Evolutionary conservation across 306 rosid species (phyloP), one percentile per base, ranked within the genome.

Genomic region (Crataegus laevigata): DNA sequence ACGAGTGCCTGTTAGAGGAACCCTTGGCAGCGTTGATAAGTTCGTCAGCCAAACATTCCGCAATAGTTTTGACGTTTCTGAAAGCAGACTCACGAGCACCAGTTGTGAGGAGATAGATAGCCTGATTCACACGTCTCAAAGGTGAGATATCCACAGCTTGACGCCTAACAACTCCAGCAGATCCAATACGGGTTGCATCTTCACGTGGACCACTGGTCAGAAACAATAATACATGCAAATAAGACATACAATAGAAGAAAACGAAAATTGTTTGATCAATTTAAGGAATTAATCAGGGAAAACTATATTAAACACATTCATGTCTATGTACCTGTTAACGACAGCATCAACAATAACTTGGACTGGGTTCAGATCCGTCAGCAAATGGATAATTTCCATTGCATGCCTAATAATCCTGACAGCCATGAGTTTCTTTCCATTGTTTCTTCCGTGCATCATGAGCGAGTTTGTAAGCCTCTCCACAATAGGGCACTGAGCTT

Each of bases 61-160:
- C 87, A 42, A 83, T 81, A 1, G 87, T 86, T 65, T 86, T 86
- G 68, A 81, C 74, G 82, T 86, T 86, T 78, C 87, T 81, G 67
- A 86, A 86, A 26, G 90, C 87, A 51, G 87, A 78, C 69, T 86
- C 87, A 61, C 87, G 84, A 52, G 87, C 85, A 11, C 90, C 87
- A 1, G 87, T 86, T 13, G 90, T 86, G 36, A 86, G 80, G 71
- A 86, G 87, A 55, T 86, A 86, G 66, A 81, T 81, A 13, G 90
- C 90, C 72, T 86, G 87, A 34, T 86, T 83, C 50, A 86, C 87
- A 40, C 84, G 85, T 24, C 87, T 80, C 69, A 86, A 51, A 26
- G 85, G 90, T 43, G 85, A 86, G 69, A 86, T 86, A 83, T 86
- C 87, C 69, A 83, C 90, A 5, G 87, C 90, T 73, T 83, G 90